Evolutionary conservation across 139 green algal genomes (phyloP).

Genomic region (Penium margaritaceum): DNA sequence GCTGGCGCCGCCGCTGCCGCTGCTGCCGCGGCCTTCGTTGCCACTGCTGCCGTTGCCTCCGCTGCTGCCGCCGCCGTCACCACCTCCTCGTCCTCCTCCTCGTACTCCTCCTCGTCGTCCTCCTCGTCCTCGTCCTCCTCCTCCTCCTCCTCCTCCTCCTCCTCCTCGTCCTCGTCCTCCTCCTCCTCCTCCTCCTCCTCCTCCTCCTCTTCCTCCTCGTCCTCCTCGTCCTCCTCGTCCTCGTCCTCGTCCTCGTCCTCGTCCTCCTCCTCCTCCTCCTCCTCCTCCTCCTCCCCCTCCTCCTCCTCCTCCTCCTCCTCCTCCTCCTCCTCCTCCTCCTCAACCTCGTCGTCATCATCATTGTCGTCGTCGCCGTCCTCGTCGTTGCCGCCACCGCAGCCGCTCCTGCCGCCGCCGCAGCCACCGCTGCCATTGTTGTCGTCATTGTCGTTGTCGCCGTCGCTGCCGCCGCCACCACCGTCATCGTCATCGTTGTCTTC

Average conservation of each 20-base stretch:
- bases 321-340: slow-evolving; percentile 3
- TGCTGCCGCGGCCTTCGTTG: no score
- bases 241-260: not conserved
- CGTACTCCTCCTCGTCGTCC: no score
- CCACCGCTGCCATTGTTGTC: no score
- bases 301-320: not conserved
- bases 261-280: not conserved
- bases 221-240: not conserved
- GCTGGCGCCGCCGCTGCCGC: no score
- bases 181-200: not conserved
- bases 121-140: no score
- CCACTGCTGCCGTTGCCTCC: no score
- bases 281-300: not conserved
- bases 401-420: no score
- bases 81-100: not conserved
- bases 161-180: not conserved
- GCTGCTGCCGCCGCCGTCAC: no score
- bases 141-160: not conserved
- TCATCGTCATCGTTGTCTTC: no score
- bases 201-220: not conserved
- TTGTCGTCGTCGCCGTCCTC: no score
- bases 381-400: not conserved
- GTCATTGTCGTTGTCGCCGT: not conserved
- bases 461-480: no score
- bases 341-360: no score